phyloP scores from a whole-genome alignment of 345 rosid species.

The Arabidopsis thaliana region TAIR10.1 NC_003070.9:4671501-4672000 shows the following conservation, averaged over 20 bases:
- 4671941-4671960: slow-evolving; percentile 71
- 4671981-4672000: slow-evolving; percentile 68
- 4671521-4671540: slow-evolving; percentile 58
- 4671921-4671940: slow-evolving; percentile 66
- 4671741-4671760: slow-evolving; percentile 58
- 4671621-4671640: slow-evolving; percentile 60
- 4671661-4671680: slow-evolving; percentile 60
- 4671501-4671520: slow-evolving; percentile 57
- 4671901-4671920: slow-evolving; percentile 74
- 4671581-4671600: slow-evolving; percentile 56
- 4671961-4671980: slow-evolving; percentile 72
- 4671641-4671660: slow-evolving; percentile 68
- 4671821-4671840: slow-evolving; percentile 64
- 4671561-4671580: slow-evolving; percentile 56
- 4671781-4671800: slow-evolving; percentile 75
- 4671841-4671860: slow-evolving; percentile 67
- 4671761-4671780: slow-evolving; percentile 71
- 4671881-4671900: slow-evolving; percentile 76
- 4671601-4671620: slow-evolving; percentile 59
- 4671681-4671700: slow-evolving; percentile 63
- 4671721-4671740: slow-evolving; percentile 54
- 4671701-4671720: slow-evolving; percentile 54
- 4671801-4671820: slow-evolving; percentile 67
- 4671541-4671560: slow-evolving; percentile 70
- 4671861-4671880: slow-evolving; percentile 79